Conservation (phyloP, 2,329 filamentous ascomycete genomes). For the Trichoderma citrinoviride region DNA sequence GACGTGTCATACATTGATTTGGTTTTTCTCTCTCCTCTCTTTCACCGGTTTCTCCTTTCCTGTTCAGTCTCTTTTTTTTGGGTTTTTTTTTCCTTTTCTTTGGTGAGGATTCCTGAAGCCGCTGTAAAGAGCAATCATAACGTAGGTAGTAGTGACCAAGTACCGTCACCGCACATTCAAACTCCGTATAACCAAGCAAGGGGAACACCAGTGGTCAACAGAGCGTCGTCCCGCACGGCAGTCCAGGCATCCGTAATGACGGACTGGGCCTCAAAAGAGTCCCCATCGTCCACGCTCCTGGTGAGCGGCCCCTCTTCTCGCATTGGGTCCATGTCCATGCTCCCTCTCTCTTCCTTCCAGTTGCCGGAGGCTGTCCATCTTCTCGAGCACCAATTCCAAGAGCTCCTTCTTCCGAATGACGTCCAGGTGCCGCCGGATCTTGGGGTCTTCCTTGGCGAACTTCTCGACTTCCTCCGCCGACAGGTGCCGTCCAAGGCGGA, state of each 20-base stretch:
- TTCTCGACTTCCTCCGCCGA: conserved; percentile 77
- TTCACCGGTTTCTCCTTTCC: no score
- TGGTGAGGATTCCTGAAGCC: no score
- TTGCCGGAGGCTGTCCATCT: conserved; percentile 88
- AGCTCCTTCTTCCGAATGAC: conserved; percentile 90
- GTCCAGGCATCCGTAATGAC: background rate
- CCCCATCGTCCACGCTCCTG: conserved; percentile 50
- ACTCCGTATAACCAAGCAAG: background rate
- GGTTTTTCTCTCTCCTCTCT: no score
- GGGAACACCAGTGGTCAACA: background rate
- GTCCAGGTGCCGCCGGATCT: conserved; percentile 84
- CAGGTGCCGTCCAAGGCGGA: conserved; percentile 77
- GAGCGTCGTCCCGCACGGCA: background rate
- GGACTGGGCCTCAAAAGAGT: conserved; percentile 40
- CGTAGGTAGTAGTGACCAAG: background rate
- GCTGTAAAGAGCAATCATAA: background rate
- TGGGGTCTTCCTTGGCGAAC: conserved; percentile 91
- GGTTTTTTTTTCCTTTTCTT: no score
- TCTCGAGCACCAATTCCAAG: conserved; percentile 86
- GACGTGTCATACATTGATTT: no score
- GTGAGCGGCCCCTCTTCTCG: conserved; percentile 31
- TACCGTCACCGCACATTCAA: conserved; percentile 5
- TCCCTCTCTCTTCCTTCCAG: conserved; percentile 73
- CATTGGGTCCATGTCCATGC: conserved; percentile 32
- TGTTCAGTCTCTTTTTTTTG: no score